Conservation (phyloP, 2,329 filamentous ascomycete species). For the Endocalyx cinctus region DNA sequence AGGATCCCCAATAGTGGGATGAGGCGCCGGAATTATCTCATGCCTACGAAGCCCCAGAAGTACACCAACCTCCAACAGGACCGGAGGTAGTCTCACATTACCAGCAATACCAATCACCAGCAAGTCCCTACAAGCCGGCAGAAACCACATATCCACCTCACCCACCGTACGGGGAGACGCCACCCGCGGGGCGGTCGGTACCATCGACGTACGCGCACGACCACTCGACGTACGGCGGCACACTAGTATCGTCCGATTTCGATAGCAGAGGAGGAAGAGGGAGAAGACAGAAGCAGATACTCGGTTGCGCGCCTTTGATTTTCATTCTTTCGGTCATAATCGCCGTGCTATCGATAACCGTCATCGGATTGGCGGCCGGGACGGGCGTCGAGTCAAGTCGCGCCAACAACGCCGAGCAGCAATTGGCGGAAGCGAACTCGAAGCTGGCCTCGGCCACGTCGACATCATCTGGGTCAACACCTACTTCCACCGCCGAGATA, state of each 20-base stretch:
- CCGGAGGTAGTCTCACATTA: neutral
- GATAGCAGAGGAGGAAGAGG: constrained; percentile 9
- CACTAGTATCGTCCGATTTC: constrained; percentile 9
- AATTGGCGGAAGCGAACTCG: constrained; percentile 23
- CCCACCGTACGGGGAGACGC: neutral
- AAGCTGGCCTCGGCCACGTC: constrained; percentile 15
- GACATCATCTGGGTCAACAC: constrained; percentile 13
- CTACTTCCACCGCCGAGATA: constrained; percentile 26
- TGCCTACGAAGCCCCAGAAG: neutral
- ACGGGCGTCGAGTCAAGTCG: constrained; percentile 37
- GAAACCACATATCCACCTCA: neutral
- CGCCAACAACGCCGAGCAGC: constrained; percentile 31
- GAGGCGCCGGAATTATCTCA: neutral
- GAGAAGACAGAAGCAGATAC: constrained; percentile 19
- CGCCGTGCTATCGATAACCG: constrained; percentile 33
- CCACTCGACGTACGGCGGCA: constrained; percentile 12
- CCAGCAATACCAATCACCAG: neutral
- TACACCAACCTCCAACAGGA: neutral
- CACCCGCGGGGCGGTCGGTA: neutral
- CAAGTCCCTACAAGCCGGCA: neutral
- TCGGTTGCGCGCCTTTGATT: constrained; percentile 34
- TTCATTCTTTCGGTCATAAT: constrained; percentile 37
- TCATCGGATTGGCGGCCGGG: constrained; percentile 40
- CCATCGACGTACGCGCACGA: neutral
- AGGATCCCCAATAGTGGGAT: no score